phyloP scores from a whole-genome alignment of 2,329 filamentous ascomycete species.

The Aspergillus oerlinghausenensis region DNA sequence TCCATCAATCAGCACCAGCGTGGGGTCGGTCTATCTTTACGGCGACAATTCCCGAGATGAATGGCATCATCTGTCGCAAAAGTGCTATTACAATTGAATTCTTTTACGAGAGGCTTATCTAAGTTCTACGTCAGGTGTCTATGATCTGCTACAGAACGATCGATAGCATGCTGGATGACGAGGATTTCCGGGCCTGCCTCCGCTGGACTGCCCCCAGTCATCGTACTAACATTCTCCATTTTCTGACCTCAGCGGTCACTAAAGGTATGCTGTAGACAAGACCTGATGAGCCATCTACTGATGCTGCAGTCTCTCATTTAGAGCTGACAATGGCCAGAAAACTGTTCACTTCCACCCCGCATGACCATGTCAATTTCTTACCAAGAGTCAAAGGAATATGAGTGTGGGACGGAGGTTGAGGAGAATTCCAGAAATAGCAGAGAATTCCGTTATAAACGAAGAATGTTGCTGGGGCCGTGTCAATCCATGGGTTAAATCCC shows the following conservation, averaged over 20 bases:
- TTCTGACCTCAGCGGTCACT: neutral
- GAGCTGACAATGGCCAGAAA: neutral
- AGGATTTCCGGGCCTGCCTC: neutral
- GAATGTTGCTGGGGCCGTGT: too few relatives aligned
- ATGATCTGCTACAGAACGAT: neutral
- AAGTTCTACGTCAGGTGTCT: neutral
- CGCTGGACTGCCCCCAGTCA: neutral
- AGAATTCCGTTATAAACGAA: neutral
- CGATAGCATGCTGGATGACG: neutral
- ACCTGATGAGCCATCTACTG: neutral
- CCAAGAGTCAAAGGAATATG: neutral
- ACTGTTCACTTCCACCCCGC: neutral
- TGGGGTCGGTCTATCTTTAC: neutral
- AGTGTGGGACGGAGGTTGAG: neutral
- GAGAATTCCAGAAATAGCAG: neutral
- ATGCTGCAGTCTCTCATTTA: neutral
- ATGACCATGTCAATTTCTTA: neutral
- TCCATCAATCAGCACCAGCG: conserved; percentile 19
- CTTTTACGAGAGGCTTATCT: neutral
- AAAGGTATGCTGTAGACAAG: too few relatives aligned
- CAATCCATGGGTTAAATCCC: too few relatives aligned
- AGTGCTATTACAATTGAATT: neutral
- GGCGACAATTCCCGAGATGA: neutral
- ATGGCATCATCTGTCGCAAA: neutral
- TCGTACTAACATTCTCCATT: neutral